Evolutionary conservation across 371 early-diverging fungal species (phyloP).

Genomic region (Saksenaea vasiformis): DNA sequence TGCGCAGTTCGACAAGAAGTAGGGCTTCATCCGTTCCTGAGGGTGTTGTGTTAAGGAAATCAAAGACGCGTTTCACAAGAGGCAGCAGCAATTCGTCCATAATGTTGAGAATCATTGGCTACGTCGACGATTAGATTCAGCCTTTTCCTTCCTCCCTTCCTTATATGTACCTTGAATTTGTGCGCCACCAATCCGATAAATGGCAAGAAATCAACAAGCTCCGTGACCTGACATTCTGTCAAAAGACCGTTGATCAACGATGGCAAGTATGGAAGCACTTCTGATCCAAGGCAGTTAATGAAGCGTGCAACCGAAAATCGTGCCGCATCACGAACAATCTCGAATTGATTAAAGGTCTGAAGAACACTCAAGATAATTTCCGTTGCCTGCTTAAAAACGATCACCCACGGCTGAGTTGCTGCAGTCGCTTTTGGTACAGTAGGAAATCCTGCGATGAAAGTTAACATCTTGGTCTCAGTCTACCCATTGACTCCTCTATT

Average conservation of each 20-base stretch:
- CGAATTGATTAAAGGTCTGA: slow-evolving; percentile 65
- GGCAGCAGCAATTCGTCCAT: slow-evolving; percentile 81
- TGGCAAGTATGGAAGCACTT: slow-evolving; percentile 80
- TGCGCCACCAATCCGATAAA: slow-evolving; percentile 83
- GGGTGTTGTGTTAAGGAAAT: slow-evolving; percentile 79
- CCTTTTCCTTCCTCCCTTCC: neutral
- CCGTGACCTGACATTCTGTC: slow-evolving; percentile 73
- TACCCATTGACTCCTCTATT: neutral
- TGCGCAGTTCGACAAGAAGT: slow-evolving; percentile 74
- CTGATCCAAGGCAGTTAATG: slow-evolving; percentile 84
- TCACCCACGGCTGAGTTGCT: slow-evolving; percentile 57
- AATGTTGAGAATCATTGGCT: slow-evolving; percentile 56
- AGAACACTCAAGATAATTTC: slow-evolving; percentile 79
- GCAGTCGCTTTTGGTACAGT: slow-evolving; percentile 54
- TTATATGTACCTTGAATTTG: slow-evolving; percentile 78
- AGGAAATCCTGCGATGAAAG: slow-evolving; percentile 70
- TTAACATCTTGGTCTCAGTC: too few relatives aligned
- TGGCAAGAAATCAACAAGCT: slow-evolving; percentile 86
- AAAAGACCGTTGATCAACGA: slow-evolving; percentile 80
- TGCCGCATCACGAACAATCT: slow-evolving; percentile 81
- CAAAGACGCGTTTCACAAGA: slow-evolving; percentile 80
- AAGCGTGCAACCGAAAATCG: slow-evolving; percentile 87
- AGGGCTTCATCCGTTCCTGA: slow-evolving; percentile 90
- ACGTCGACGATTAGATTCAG: slow-evolving; percentile 9
- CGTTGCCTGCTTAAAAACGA: slow-evolving; percentile 80